Conservation (phyloP, 805 yeast species). For the Kodamaea lidongshanica region DNA sequence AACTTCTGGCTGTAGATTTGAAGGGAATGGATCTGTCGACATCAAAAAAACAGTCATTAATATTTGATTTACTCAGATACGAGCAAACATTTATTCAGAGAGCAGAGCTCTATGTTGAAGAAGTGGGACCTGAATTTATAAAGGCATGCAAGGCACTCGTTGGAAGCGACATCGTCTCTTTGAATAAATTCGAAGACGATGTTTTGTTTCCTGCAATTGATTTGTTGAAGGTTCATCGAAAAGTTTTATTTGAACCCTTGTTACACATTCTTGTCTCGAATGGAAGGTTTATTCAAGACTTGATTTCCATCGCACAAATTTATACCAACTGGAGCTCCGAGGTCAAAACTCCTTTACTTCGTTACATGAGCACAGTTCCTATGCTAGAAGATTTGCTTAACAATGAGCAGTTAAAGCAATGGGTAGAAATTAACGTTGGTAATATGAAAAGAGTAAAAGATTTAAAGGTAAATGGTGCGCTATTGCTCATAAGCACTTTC, state of each 20-base stretch:
- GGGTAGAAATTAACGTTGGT: conserved; percentile 50
- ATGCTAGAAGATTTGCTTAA: conserved; percentile 50
- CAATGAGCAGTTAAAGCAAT: conserved; percentile 47
- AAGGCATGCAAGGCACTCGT: conserved; percentile 22
- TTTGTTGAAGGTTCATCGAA: conserved; percentile 50
- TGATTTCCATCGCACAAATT: conserved; percentile 48
- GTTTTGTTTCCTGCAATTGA: conserved; percentile 54
- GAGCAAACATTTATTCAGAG: conserved; percentile 67
- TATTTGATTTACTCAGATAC: conserved; percentile 66
- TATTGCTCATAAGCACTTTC: conserved; percentile 37
- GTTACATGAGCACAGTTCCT: conserved; percentile 57
- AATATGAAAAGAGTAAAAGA: conserved; percentile 46
- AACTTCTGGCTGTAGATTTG: conserved; percentile 48
- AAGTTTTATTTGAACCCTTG: conserved; percentile 51
- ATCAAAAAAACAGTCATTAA: conserved; percentile 63
- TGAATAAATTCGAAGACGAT: conserved; percentile 49
- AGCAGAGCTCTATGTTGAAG: conserved; percentile 55
- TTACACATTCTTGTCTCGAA: conserved; percentile 50
- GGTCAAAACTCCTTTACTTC: conserved; percentile 49
- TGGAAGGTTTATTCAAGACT: conserved; percentile 58
- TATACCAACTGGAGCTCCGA: conserved; percentile 58
- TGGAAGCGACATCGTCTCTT: conserved; percentile 15
- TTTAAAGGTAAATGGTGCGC: conserved; percentile 35
- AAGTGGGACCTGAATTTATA: conserved; percentile 36
- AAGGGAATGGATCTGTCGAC: conserved; percentile 44